Evolutionary conservation across 2,329 filamentous ascomycete species (phyloP).

Genomic region (Ceratocystis colombiana): DNA sequence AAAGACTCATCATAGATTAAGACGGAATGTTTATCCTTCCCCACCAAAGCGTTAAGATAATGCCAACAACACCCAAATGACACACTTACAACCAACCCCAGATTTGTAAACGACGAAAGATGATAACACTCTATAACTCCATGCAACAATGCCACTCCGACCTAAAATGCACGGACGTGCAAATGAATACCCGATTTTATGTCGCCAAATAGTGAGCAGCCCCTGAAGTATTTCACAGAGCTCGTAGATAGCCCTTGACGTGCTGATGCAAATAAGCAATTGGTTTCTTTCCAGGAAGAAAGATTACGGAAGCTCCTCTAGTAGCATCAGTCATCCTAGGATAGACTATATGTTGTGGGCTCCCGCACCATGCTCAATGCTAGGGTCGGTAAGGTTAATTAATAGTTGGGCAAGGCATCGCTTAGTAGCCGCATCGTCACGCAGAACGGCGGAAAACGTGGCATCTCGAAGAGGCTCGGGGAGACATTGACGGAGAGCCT

Average conservation of each 20-base stretch:
- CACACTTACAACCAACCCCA: not conserved
- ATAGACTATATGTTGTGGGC: conserved; percentile 26
- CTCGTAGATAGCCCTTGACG: not conserved
- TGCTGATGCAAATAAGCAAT: not conserved
- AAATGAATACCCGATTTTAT: not conserved
- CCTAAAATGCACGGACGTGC: not conserved
- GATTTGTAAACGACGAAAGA: not conserved
- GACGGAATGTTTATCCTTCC: not conserved
- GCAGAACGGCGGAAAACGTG: conserved; percentile 90
- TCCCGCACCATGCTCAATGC: conserved; percentile 43
- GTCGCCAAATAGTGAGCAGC: not conserved
- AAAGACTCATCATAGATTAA: not conserved
- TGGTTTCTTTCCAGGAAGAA: not conserved
- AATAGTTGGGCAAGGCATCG: conserved; percentile 92
- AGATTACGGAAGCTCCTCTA: not conserved
- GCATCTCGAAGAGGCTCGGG: conserved; percentile 97
- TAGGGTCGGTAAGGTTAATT: conserved; percentile 89
- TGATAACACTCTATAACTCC: conserved; percentile 3
- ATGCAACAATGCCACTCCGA: conserved; percentile 1
- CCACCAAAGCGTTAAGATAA: not conserved
- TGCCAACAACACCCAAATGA: conserved; percentile 4
- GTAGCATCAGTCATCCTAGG: not conserved
- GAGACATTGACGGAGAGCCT: conserved; percentile 89
- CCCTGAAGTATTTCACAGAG: not conserved
- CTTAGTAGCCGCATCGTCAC: conserved; percentile 95